These are phyloP conservation scores for Pseudogymnoascus sp. DNA, from an alignment of 2,329 filamentous ascomycete species.

Conservation along the genomic window DNA sequence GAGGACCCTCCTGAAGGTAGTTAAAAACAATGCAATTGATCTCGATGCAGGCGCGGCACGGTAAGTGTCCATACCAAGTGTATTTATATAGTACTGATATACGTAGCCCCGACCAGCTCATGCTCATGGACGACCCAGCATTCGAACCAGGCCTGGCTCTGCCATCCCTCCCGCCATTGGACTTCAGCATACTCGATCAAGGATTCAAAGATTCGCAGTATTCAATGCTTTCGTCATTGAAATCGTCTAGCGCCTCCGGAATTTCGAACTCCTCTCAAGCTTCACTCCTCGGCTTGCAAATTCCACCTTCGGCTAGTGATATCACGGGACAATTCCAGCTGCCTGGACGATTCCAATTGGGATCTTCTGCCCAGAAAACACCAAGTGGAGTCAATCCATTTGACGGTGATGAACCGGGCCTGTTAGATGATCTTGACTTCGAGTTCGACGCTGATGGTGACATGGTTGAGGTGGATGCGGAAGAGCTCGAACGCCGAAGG, in stretches of 20 bases:
- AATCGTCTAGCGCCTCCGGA: not conserved
- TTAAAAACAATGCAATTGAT: slow-evolving; percentile 57
- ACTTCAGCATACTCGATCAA: slow-evolving; percentile 39
- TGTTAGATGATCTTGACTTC: slow-evolving; percentile 48
- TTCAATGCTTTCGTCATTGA: slow-evolving; percentile 23
- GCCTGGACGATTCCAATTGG: slow-evolving; percentile 17
- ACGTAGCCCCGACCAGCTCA: slow-evolving; percentile 65
- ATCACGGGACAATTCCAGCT: slow-evolving; percentile 23
- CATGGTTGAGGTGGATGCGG: slow-evolving; percentile 39
- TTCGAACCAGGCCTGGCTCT: slow-evolving; percentile 64
- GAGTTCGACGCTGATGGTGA: slow-evolving; percentile 56
- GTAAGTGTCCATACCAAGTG: slow-evolving; percentile 40
- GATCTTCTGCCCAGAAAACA: slow-evolving; percentile 29
- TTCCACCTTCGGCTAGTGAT: slow-evolving; percentile 42
- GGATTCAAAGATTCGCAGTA: slow-evolving; percentile 26
- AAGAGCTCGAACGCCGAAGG: slow-evolving; percentile 19
- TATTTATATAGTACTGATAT: slow-evolving; percentile 8
- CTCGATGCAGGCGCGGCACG: slow-evolving; percentile 62
- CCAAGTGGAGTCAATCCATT: slow-evolving; percentile 23
- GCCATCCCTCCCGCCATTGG: slow-evolving; percentile 47
- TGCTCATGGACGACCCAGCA: slow-evolving; percentile 73
- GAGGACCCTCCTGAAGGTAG: slow-evolving; percentile 54
- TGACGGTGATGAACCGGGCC: slow-evolving; percentile 36
- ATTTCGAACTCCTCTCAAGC: slow-evolving; percentile 18
- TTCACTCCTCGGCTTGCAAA: slow-evolving; percentile 37